phyloP scores from a whole-genome alignment of 2,329 filamentous ascomycete species.

The Clarireedia paspali region DNA sequence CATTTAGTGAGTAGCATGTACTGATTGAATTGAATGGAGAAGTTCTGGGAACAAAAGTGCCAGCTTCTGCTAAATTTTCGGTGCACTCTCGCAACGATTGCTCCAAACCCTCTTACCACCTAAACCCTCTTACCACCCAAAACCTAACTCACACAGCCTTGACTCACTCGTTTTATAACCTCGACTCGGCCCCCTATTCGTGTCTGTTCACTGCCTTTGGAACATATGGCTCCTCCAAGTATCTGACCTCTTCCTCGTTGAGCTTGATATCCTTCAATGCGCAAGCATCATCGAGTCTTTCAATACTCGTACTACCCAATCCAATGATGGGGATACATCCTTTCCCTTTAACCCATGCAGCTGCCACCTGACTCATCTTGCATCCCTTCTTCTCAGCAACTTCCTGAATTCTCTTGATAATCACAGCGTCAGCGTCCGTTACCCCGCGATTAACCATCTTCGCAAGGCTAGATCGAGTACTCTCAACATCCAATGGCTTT shows the following conservation, averaged over 20 bases:
- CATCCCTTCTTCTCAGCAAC: background rate
- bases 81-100: no score
- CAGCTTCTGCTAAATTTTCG: no score
- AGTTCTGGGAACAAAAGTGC: no score
- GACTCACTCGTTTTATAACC: background rate
- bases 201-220: conserved; percentile 33
- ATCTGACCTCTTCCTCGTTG: conserved; percentile 41
- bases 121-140: background rate
- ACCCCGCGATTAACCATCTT: background rate
- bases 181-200: background rate
- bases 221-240: conserved; percentile 44
- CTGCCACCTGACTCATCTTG: background rate
- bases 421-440: background rate
- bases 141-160: background rate
- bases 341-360: background rate
- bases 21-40: no score
- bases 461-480: background rate
- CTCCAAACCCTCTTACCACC: background rate
- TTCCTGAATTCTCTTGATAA: background rate
- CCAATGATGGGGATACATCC: conserved; percentile 36
- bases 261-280: conserved; percentile 31
- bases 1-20: no score
- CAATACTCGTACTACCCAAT: conserved; percentile 33
- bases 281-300: conserved; percentile 45
- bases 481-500: background rate